Evolutionary conservation across 2,329 filamentous ascomycete genomes (phyloP), one percentile per base, ranked within the genome.

Genomic region (Whalleya microplaca): DNA sequence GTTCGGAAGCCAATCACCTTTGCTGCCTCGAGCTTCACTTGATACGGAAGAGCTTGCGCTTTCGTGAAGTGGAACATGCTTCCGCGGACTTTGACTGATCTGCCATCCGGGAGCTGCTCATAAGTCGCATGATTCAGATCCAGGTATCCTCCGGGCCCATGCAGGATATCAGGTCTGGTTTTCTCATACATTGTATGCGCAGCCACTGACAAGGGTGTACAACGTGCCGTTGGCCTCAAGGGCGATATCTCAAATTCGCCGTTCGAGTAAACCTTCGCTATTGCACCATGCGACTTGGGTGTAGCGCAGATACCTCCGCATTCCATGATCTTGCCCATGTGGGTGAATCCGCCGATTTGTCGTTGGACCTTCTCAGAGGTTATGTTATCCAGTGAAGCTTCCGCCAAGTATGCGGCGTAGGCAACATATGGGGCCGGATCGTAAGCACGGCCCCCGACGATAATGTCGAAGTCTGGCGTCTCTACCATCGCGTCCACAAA

Each of bases 271-370:
- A 81, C 59, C 0, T 74, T 78, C 0, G 78, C 75, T 0, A 76
- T 63, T 3, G 74, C 76, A 4, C 74, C 76, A 2, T 67, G 66
- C 0, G 74, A 73, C 54, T 83, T 84, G 0, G 81, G 81, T 0
- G 70, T 65, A 0, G 79, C 75, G 61, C 80, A 84, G 0, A 72
- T 61, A 0, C 78, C 73, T 1, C 80, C 81, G 19, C 81, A 84
- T 59, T 84, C 81, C 68, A 84, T 72, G 9, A 84, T 79, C 69
- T 85, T 83, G 8, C 81, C 82, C 79, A 84, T 81, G 61, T 84
- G 80, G 7, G 71, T 71, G 32, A 77, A 75, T 0, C 72, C 72
- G 0, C 78, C 79, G 6, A 66, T 52, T 29, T 64, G 51, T 18
- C 53, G 47, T 48, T 56, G 47, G 19, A 58, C 46, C 21, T 52